Conservation (phyloP, 495 filamentous ascomycete species). For the Hypoxylon crocopeplum region DNA sequence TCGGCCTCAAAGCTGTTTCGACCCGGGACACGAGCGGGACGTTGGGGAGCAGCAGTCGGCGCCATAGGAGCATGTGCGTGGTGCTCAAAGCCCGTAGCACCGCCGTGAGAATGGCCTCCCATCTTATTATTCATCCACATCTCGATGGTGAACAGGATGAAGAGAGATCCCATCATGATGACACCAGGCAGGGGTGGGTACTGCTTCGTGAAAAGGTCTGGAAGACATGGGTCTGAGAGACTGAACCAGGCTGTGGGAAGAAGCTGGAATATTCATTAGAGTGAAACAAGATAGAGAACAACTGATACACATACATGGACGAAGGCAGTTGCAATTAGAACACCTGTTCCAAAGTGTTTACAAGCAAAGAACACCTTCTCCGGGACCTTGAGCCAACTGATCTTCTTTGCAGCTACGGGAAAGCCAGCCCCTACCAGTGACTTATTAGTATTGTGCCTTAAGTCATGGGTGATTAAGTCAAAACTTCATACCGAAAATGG, state of each 20-base stretch:
- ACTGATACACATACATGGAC: conserved; percentile 60
- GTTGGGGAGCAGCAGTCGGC: conserved; percentile 20
- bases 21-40: conserved; percentile 39
- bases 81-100: conserved; percentile 51
- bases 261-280: conserved; percentile 43
- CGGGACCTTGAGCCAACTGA: conserved; percentile 61
- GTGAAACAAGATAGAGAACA: not conserved
- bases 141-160: conserved; percentile 62
- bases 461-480: not conserved
- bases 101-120: conserved; percentile 59
- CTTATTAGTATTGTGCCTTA: conserved; percentile 6
- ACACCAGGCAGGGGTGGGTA: conserved; percentile 67
- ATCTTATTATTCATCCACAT: conserved; percentile 60
- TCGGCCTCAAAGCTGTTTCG: conserved; percentile 43
- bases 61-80: conserved; percentile 17
- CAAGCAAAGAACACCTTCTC: conserved; percentile 60
- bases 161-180: conserved; percentile 65
- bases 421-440: conserved; percentile 50
- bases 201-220: conserved; percentile 58
- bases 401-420: conserved; percentile 61
- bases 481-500: conserved; percentile 45
- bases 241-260: conserved; percentile 64
- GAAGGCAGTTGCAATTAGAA: conserved; percentile 73
- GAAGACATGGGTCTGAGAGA: conserved; percentile 64
- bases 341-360: conserved; percentile 73